Conservation (phyloP, 2,329 filamentous ascomycete species). For the Blastomyces silverae region DNA sequence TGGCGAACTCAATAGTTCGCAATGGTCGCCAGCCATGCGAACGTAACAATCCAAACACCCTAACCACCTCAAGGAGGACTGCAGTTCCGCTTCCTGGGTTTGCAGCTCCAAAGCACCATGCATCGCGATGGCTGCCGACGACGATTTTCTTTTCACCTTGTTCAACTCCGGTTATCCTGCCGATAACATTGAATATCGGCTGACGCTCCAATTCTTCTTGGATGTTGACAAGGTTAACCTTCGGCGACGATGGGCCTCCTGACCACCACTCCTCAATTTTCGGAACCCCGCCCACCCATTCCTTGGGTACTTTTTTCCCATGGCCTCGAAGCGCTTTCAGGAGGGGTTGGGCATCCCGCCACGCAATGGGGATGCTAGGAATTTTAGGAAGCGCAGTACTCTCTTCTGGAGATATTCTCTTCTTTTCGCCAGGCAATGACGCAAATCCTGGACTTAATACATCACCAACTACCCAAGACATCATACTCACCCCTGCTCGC, state of each 20-base stretch:
- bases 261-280: constrained; percentile 77
- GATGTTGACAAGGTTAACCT: constrained; percentile 74
- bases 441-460: constrained; percentile 86
- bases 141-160: constrained; percentile 76
- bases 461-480: constrained; percentile 79
- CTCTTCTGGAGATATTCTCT: constrained; percentile 62
- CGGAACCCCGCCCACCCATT: constrained; percentile 72
- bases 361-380: constrained; percentile 81
- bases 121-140: constrained; percentile 87
- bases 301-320: constrained; percentile 60
- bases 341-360: constrained; percentile 77
- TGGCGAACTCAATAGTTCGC: constrained; percentile 93
- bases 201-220: constrained; percentile 79
- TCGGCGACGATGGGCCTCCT: constrained; percentile 65
- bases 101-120: constrained; percentile 81
- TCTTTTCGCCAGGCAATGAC: constrained; percentile 43
- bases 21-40: constrained; percentile 78
- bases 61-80: constrained; percentile 80
- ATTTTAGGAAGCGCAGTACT: constrained; percentile 70
- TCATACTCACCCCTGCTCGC: constrained; percentile 70
- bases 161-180: constrained; percentile 75
- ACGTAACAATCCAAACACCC: constrained; percentile 73
- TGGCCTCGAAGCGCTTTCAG: constrained; percentile 68
- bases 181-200: constrained; percentile 87
- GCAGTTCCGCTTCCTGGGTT: constrained; percentile 86